A percentile compares a stretch with the other conserved stretches of the same genome.
Conservation (phyloP, 345 rosid genomes). For the Xanthoceras sorbifolium region DNA sequence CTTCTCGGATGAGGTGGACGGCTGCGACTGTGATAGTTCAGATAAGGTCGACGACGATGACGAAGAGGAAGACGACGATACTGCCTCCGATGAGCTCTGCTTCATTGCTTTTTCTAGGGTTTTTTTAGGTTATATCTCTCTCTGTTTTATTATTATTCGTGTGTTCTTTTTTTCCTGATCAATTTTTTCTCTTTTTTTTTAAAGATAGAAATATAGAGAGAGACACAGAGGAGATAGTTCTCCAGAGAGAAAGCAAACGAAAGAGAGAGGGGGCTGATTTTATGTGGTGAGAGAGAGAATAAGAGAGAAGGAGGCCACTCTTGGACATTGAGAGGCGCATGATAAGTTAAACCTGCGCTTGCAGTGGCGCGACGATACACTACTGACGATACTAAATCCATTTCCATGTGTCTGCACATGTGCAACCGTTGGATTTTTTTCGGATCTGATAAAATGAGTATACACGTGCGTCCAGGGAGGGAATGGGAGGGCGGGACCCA, state of each 20-base stretch:
- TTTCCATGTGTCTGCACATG: neutral
- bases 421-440: conserved; percentile 11
- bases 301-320: conserved; percentile 16
- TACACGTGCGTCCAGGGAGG: conserved; percentile 27
- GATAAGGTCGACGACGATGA: conserved; percentile 27
- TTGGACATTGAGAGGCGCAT: conserved; percentile 38
- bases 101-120: conserved; percentile 42
- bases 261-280: conserved; percentile 21
- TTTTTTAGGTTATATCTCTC: neutral
- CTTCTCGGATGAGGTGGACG: conserved; percentile 46
- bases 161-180: neutral
- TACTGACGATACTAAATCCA: neutral
- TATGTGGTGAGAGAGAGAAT: conserved; percentile 29
- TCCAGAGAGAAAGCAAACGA: conserved; percentile 18
- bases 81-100: conserved; percentile 71
- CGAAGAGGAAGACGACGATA: conserved; percentile 48
- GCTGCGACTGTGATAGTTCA: conserved; percentile 56
- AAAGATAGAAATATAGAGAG: neutral
- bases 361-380: neutral
- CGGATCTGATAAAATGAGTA: neutral
- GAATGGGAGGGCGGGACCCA: conserved; percentile 6
- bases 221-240: conserved; percentile 8
- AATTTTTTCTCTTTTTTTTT: neutral
- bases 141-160: conserved; percentile 10
- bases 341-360: conserved; percentile 36